Conservation (phyloP, 352 stramenopile species). For the Pythium sukuiense region DNA sequence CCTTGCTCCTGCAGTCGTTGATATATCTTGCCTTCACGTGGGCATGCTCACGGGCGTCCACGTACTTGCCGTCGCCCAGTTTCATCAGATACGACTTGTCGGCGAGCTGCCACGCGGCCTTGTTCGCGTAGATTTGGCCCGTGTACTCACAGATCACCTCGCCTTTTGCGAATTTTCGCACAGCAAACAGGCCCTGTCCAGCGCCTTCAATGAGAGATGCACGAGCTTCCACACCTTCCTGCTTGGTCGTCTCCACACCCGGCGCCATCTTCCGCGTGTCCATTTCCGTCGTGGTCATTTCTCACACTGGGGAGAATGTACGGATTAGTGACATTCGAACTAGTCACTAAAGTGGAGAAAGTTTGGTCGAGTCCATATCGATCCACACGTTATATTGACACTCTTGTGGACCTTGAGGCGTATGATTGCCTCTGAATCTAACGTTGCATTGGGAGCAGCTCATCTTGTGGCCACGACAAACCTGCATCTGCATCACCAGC, state of each 20-base stretch:
- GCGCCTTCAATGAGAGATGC: conserved; percentile 51
- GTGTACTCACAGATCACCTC: conserved; percentile 37
- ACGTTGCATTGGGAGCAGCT: conserved; percentile 14
- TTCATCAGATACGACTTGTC: conserved; percentile 86
- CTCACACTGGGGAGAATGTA: not conserved
- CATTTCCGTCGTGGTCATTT: not conserved
- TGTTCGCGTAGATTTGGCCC: conserved; percentile 32
- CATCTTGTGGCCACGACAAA: conserved; percentile 11
- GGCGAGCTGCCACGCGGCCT: conserved; percentile 46
- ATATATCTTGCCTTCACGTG: conserved; percentile 72
- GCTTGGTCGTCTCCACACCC: conserved; percentile 3
- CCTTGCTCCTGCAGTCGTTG: conserved; percentile 66
- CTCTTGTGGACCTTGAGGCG: conserved; percentile 3
- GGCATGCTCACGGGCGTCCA: conserved; percentile 54
- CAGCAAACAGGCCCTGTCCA: conserved; percentile 53
- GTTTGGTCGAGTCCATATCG: not conserved
- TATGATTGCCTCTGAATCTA: conserved; percentile 9
- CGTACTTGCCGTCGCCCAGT: conserved; percentile 71
- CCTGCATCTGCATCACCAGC: not conserved
- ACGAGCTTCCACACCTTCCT: conserved; percentile 43
- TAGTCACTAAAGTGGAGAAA: not conserved
- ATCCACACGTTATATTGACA: conserved; percentile 13
- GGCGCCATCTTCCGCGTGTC: conserved; percentile 9
- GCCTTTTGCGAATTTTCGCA: conserved; percentile 13
- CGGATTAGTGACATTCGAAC: not conserved